Evolutionary conservation across 176 grass and related monocot genomes (phyloP).

Genomic region (Pontederia paniculata): DNA sequence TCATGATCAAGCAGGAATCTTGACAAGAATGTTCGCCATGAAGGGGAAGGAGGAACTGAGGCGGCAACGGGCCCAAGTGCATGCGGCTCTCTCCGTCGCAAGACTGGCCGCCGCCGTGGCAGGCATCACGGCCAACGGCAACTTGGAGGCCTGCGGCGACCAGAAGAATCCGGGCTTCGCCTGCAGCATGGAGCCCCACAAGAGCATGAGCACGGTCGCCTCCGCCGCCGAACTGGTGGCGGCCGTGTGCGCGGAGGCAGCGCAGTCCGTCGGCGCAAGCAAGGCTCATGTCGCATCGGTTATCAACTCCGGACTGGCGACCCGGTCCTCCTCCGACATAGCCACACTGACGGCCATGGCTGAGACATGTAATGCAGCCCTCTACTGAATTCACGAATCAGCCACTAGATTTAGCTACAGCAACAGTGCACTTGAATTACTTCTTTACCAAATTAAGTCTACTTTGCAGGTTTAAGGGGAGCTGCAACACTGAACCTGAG

Average conservation of each 20-base stretch:
- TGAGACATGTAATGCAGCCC: background rate
- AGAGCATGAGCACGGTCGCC: background rate
- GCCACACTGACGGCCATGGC: background rate
- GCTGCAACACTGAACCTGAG: background rate
- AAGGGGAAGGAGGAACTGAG: background rate
- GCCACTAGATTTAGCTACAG: background rate
- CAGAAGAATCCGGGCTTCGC: background rate
- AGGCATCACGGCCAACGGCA: background rate
- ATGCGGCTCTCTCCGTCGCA: background rate
- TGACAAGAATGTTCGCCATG: background rate
- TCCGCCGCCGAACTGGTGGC: slow-evolving; percentile 5
- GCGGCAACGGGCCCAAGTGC: background rate
- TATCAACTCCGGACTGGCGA: background rate
- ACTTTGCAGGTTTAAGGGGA: background rate
- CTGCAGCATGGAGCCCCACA: background rate
- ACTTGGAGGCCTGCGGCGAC: background rate
- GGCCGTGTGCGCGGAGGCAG: slow-evolving; percentile 1
- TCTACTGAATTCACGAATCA: background rate
- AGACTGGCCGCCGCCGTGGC: background rate
- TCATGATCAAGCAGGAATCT: background rate
- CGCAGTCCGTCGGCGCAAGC: slow-evolving; percentile 1
- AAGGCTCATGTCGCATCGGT: background rate
- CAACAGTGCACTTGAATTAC: background rate
- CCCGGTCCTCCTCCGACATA: background rate
- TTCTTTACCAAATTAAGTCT: background rate